Evolutionary conservation across 1,284 basidiomycete genomes (phyloP), one percentile per base, ranked within the genome.

Genomic region (Rhodotorula glutinis): DNA sequence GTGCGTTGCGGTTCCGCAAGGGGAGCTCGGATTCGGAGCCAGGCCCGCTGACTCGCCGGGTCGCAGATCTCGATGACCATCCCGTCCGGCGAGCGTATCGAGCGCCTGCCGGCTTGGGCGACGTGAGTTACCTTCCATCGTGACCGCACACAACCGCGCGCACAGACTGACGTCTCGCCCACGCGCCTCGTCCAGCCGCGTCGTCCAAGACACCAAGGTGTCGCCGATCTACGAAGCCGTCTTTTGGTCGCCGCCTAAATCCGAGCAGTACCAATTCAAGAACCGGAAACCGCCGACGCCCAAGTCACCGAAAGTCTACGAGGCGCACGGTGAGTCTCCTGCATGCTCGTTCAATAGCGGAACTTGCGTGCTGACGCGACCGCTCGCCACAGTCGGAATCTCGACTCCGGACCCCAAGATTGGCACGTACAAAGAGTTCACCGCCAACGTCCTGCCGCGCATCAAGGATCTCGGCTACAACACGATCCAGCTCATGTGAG

Each of bases 371-470:
- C 23, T 13, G 29, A 17, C 3, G 4, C 23, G n/a, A 4, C 10
- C n/a, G 33, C 16, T 4, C n/a, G 3, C 25, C 25, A 19, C 63
- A 83, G 92, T 98, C 71, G 96, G 96, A 23, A 98, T 98, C 70
- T 96, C 95, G 14, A 92, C 92, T 17, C 80, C 89, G 5, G 92
- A 97, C 76, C 82, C 83, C 59, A 83, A 91, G 65, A 91, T 98
- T 30, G 95, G 92, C 7, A 92, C 90, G 2, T 98, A 97, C 84
- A 92, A 90, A 78, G 95, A 98, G 80, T 98, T 98, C 75, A 94
- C 92, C 43, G 79, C 80, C 53, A 85, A 96, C 77, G 81, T 91
- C 53, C 83, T 98, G 13, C 91, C 90, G 44, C 85, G 92, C 67
- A 98, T 98, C 79, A 88, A 88, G 77, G 85, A 86, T 64, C 83